These are phyloP conservation scores for Pichia sp. DNA, from an alignment of 1,139 yeast genomes.

Conservation along the genomic window DNA sequence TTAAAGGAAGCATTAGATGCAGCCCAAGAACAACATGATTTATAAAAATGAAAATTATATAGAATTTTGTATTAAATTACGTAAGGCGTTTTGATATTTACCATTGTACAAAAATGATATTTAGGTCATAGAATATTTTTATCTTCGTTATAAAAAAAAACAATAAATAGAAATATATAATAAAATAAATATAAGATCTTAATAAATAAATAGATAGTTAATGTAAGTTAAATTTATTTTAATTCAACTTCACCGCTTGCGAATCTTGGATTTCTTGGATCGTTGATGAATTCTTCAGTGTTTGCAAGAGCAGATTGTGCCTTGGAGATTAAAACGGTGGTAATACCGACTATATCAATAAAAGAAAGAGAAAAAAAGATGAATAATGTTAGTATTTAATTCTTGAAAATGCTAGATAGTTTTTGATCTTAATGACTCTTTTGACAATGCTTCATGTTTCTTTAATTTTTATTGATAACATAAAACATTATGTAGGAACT, in stretches of 20 bases:
- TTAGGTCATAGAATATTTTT: constrained; percentile 12
- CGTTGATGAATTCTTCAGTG: constrained; percentile 62
- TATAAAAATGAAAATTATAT: constrained; percentile 10
- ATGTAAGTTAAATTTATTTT: constrained; percentile 20
- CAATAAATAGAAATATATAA: constrained; percentile 3
- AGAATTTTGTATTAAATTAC: neutral
- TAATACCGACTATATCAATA: constrained; percentile 35
- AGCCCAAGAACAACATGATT: constrained; percentile 37
- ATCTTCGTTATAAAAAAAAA: constrained; percentile 4
- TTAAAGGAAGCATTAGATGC: constrained; percentile 54
- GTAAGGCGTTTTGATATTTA: neutral
- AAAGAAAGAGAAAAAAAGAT: constrained; percentile 1
- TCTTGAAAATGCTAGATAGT: too few relatives aligned
- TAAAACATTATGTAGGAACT: too few relatives aligned
- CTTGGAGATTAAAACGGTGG: constrained; percentile 52
- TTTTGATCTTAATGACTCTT: too few relatives aligned
- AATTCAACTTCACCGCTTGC: constrained; percentile 44
- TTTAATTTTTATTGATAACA: too few relatives aligned
- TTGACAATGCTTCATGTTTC: too few relatives aligned
- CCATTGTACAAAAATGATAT: neutral
- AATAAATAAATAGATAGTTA: constrained; percentile 6
- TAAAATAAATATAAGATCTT: constrained; percentile 3
- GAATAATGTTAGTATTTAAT: constrained; percentile 19
- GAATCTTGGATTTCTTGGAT: constrained; percentile 75
- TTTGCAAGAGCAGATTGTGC: constrained; percentile 50